A percentile compares a stretch with the other conserved stretches of the same genome.
Conservation (phyloP, 768 basidiomycete genomes). For the Leccinum subgranulosum region DNA sequence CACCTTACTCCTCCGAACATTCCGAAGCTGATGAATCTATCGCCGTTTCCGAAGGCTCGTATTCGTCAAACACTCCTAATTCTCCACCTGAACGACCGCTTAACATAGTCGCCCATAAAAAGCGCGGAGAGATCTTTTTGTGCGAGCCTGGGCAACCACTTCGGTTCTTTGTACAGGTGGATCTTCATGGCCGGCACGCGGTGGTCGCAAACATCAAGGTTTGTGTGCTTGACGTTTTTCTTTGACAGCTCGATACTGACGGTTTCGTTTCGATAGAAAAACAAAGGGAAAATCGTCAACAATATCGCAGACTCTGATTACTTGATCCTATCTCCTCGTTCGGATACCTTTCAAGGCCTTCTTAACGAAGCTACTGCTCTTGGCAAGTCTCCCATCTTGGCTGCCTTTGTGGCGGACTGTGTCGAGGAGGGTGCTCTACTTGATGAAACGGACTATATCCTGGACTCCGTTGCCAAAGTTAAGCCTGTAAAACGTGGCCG, state of each 20-base stretch:
- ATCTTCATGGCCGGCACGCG: slow-evolving; percentile 49
- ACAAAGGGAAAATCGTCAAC: slow-evolving; percentile 58
- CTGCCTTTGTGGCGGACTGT: slow-evolving; percentile 54
- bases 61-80: slow-evolving; percentile 11
- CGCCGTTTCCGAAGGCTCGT: slow-evolving; percentile 7
- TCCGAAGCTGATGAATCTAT: slow-evolving; percentile 15
- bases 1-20: slow-evolving; percentile 16
- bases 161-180: slow-evolving; percentile 67
- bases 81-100: slow-evolving; percentile 14
- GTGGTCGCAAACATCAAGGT: slow-evolving; percentile 63
- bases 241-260: neutral
- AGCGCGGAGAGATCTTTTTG: slow-evolving; percentile 41
- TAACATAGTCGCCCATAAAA: slow-evolving; percentile 15
- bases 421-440: slow-evolving; percentile 42
- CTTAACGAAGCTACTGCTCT: slow-evolving; percentile 32
- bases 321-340: slow-evolving; percentile 51
- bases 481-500: slow-evolving; percentile 25
- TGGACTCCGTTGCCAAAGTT: slow-evolving; percentile 31
- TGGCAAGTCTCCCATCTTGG: slow-evolving; percentile 47
- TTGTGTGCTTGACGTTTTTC: slow-evolving; percentile 9
- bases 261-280: slow-evolving; percentile 42
- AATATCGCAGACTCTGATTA: slow-evolving; percentile 58
- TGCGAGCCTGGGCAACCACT: slow-evolving; percentile 41
- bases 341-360: slow-evolving; percentile 50
- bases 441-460: slow-evolving; percentile 43